phyloP scores from a whole-genome alignment of 768 basidiomycete species.

The Leccinum fibrillosum region DNA sequence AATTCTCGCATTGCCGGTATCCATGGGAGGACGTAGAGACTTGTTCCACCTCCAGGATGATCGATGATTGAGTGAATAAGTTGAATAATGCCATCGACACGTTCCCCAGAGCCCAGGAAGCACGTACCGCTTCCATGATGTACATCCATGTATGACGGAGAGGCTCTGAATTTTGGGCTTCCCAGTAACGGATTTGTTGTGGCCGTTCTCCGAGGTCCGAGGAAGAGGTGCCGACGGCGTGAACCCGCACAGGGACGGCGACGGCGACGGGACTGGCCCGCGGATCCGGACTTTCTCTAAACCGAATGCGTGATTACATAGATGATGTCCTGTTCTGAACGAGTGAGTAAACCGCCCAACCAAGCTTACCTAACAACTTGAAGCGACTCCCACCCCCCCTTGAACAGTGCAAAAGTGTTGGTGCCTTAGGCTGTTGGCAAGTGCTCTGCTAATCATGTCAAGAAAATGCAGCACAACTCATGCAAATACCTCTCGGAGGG shows the following conservation, averaged over 20 bases:
- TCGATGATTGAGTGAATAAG: neutral
- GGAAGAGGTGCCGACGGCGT: neutral
- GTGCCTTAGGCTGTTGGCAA: no score
- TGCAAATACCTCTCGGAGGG: no score
- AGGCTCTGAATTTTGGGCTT: neutral
- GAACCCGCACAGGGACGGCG: neutral
- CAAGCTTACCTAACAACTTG: no score
- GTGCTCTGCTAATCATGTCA: no score
- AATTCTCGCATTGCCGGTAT: neutral
- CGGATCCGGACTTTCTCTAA: neutral
- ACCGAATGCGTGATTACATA: neutral
- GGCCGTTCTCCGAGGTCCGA: neutral
- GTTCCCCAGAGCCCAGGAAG: neutral
- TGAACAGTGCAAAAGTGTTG: no score
- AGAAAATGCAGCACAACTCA: no score
- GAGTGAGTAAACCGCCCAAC: no score
- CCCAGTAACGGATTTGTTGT: neutral
- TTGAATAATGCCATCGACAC: neutral
- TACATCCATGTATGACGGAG: neutral
- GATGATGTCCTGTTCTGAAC: no score
- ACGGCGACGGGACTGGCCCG: neutral
- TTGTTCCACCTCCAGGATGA: neutral
- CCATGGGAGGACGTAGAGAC: neutral
- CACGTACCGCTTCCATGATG: neutral
- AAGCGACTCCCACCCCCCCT: no score